These are phyloP conservation scores for Anaeramoeba ignava DNA, from an alignment of 78 protist species.

Conservation along the genomic window DNA sequence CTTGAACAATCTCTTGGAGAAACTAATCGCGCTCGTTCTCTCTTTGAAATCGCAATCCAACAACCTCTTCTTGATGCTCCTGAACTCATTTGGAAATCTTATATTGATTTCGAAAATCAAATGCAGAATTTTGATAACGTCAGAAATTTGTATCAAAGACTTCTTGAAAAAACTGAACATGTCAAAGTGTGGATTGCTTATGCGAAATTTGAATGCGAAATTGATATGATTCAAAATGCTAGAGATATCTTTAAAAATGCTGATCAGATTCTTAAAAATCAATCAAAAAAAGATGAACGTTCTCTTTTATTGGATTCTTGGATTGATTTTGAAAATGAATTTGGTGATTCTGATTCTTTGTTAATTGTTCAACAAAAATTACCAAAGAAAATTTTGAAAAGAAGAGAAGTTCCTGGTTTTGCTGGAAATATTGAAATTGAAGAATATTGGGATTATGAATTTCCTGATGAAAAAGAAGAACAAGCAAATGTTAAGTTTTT, in stretches of 20 bases:
- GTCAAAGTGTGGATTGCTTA: slow-evolving; percentile 72
- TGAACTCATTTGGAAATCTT: slow-evolving; percentile 79
- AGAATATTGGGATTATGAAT: not conserved
- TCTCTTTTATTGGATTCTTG: not conserved
- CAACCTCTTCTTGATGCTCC: slow-evolving; percentile 83
- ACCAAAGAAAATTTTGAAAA: not conserved
- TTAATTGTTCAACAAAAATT: not conserved
- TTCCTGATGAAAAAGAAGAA: not conserved
- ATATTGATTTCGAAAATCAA: slow-evolving; percentile 35
- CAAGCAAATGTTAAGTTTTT: not conserved
- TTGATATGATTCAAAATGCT: slow-evolving; percentile 44
- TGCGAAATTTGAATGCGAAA: slow-evolving; percentile 66
- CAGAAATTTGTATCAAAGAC: slow-evolving; percentile 77
- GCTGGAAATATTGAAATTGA: not conserved
- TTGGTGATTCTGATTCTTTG: not conserved
- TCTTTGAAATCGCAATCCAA: slow-evolving; percentile 69
- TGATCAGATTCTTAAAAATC: not conserved
- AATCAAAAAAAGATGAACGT: not conserved
- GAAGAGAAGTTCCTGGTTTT: not conserved
- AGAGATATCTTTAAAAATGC: slow-evolving; percentile 30
- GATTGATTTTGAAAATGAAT: not conserved
- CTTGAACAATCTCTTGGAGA: slow-evolving; percentile 68
- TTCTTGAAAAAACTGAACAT: slow-evolving; percentile 76
- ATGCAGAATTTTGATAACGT: slow-evolving; percentile 45
- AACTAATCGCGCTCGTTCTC: slow-evolving; percentile 50